Evolutionary conservation across 305 asterid genomes (phyloP), one percentile per base, ranked within the genome.

Genomic region (Plantago rigida): DNA sequence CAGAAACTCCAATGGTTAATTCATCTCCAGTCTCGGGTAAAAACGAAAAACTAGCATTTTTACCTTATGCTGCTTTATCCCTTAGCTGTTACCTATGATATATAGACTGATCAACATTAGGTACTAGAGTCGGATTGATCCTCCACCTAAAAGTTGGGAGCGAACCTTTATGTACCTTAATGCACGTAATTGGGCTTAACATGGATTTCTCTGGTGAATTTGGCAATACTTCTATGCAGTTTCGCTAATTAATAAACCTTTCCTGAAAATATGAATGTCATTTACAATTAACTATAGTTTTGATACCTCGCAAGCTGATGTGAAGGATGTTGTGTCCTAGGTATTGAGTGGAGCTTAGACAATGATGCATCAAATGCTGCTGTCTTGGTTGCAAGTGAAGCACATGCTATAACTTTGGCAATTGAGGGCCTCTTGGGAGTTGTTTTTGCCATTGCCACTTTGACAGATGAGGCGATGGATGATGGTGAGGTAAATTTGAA

Each of bases 301-400:
- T 39, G 64, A 61, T 68, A 29, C 51, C 17, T 69, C 47, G 19
- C 19, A 17, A 17, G 19, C 51, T 73, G 54, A 64, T 55, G 51
- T 64, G 41, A 56, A 69, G 69, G 49, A 48, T 53, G 67, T 17
- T 55, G 52, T 65, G 31, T 80, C 60, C 36, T 82, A 91, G 98
- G 98, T 75, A 75, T 91, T 59, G 98, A 91, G 76, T 91, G 98
- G 98, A 91, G 88, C 83, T 88, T 91, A 77, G 98, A 91, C 63
- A 84, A 84, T 39, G 98, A 91, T 67, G 98, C 98, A 52, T 88
- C 98, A 39, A 91, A 88, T 83, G 84, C 94, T 59, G 84, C 94
- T 56, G 96, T 91, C 65, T 74, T 91, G 87, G 95, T 84, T 75
- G 98, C 98, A 53, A 91, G 98, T 73, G 98, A 91, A 79, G 98